Conservation (phyloP, 768 basidiomycete genomes). For the Rhodotorula taiwanensis region DNA sequence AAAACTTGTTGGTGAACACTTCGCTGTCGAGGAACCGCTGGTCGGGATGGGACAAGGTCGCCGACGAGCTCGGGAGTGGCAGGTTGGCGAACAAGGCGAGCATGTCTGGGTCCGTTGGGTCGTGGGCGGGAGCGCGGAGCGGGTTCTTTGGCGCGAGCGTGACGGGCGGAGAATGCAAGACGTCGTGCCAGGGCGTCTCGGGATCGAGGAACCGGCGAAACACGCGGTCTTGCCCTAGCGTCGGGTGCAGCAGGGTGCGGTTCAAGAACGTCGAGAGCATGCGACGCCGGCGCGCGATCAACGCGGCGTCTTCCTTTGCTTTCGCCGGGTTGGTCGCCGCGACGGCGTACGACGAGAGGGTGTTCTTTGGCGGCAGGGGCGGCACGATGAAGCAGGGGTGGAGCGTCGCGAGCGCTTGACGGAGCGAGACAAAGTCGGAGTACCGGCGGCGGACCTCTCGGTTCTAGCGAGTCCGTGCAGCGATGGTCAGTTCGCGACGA, state of each 20-base stretch:
- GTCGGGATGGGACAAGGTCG: slow-evolving; percentile 83
- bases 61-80: slow-evolving; percentile 72
- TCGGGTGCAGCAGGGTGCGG: slow-evolving; percentile 81
- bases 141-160: slow-evolving; percentile 90
- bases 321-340: slow-evolving; percentile 66
- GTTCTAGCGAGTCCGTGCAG: slow-evolving; percentile 50
- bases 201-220: slow-evolving; percentile 94
- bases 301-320: slow-evolving; percentile 87
- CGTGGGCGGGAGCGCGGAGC: slow-evolving; percentile 87
- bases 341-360: slow-evolving; percentile 89
- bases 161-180: slow-evolving; percentile 83
- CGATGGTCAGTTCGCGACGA: background rate
- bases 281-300: slow-evolving; percentile 85
- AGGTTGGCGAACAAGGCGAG: slow-evolving; percentile 61
- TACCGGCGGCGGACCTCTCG: slow-evolving; percentile 81
- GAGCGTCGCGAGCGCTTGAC: slow-evolving; percentile 70
- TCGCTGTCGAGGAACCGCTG: slow-evolving; percentile 95
- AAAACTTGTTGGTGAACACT: slow-evolving; percentile 90
- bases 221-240: slow-evolving; percentile 88
- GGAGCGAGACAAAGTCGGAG: slow-evolving; percentile 93
- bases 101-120: slow-evolving; percentile 76
- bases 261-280: slow-evolving; percentile 95
- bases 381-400: slow-evolving; percentile 96
- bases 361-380: slow-evolving; percentile 95
- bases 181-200: slow-evolving; percentile 93